Base-by-base conservation (phyloP, 805 yeast species). In the Torulaspora maleeae region DNA sequence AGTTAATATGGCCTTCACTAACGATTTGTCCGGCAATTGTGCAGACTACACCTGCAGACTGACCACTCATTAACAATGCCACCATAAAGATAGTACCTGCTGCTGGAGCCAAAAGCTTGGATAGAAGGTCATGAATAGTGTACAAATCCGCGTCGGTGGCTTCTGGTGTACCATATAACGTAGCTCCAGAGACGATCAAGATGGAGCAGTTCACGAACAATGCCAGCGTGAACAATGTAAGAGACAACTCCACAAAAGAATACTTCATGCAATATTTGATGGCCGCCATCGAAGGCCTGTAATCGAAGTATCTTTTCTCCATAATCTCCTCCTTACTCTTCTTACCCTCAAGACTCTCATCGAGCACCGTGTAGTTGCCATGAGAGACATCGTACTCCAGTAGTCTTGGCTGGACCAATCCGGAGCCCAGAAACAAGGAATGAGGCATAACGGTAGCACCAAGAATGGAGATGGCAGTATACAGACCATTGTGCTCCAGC, bases 401-500 rank as follows among this genome's bases (percentile, higher is more conserved):
- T 36, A 88, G 70, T 51, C 96, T 73, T 17, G 95, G 87, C 64
- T 88, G 95, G 8, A 87, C 96, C 45, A 87, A 71, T 11, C 89
- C 95, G 0, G 91, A 83, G 0, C 96, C 96, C 43, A 88, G 70
- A 60, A 86, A 88, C 37, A 88, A 70, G 2, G 90, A 82, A 61
- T 88, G 96, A 4, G 96, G 96, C 96, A 88, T 88, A 19, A 88
- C 95, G 0, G 96, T 88, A 11, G 96, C 96, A 47, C 96, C 96
- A 38, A 88, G 72, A 48, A 88, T 84, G 9, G 95, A 93, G 51
- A 88, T 75, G 20, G 90, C 80, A 33, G 83, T 69, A 56, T 82
- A 86, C 36, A 86, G 69, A 4, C 95, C 91, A 58, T 77, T 74
- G 55, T 76, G 77, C 52, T 77, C 79, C 36, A 71, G 68, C 60